phyloP scores from a whole-genome alignment of 352 stramenopile species.

The Hyaloperonospora arabidopsidis region DNA sequence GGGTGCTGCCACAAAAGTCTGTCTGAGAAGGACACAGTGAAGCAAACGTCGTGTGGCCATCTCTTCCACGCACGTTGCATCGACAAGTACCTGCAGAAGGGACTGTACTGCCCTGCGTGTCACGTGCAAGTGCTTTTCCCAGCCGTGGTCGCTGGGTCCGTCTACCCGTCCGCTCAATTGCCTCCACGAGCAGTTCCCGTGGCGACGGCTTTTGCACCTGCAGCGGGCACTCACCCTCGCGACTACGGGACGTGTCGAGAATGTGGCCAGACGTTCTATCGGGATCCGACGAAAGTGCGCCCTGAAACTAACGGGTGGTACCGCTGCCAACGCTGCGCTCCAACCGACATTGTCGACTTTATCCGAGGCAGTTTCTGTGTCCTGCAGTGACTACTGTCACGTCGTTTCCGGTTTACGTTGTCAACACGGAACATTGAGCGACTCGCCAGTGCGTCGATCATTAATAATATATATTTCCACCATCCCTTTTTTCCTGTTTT shows the following conservation, averaged over 20 bases:
- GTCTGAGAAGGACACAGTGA: slow-evolving; percentile 31
- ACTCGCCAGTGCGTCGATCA: no score
- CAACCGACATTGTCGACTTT: slow-evolving; percentile 42
- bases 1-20: slow-evolving; percentile 33
- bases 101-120: slow-evolving; percentile 50
- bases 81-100: slow-evolving; percentile 39
- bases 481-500: no score
- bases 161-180: slow-evolving; percentile 20
- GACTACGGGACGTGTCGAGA: slow-evolving; percentile 51
- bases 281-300: slow-evolving; percentile 37
- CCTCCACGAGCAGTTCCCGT: slow-evolving; percentile 18
- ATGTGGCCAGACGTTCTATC: slow-evolving; percentile 59
- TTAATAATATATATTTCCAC: no score
- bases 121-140: slow-evolving; percentile 57
- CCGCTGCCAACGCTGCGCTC: slow-evolving; percentile 50
- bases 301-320: slow-evolving; percentile 67
- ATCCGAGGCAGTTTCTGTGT: slow-evolving; percentile 43
- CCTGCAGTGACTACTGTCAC: slow-evolving; percentile 40
- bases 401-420: no score
- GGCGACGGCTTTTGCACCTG: slow-evolving; percentile 24
- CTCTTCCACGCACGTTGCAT: slow-evolving; percentile 55
- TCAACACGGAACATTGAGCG: no score
- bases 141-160: slow-evolving; percentile 11
- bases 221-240: slow-evolving; percentile 28
- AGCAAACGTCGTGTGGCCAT: slow-evolving; percentile 51